Conservation (phyloP, 352 stramenopile species). For the Globisporangium nodosum region DNA sequence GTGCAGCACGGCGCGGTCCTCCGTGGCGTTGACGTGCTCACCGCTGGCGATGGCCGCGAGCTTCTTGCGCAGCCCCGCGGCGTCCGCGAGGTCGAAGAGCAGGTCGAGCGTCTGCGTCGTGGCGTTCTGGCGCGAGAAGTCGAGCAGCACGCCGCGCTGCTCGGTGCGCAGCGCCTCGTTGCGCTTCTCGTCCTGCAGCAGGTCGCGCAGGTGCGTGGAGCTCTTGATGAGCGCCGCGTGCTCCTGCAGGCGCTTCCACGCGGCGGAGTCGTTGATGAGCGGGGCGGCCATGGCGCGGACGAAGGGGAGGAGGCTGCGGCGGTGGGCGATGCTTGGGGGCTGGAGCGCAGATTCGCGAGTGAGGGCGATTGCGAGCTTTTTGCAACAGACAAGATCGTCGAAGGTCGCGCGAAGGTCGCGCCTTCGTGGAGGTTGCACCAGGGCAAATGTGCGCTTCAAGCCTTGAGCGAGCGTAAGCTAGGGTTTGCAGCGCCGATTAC, state of each 20-base stretch:
- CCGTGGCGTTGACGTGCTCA: conserved; percentile 95
- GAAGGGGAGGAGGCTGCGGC: conserved; percentile 9
- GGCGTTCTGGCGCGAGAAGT: conserved; percentile 94
- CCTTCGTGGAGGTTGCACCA: neutral
- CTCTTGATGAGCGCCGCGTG: conserved; percentile 78
- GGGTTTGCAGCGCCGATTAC: neutral
- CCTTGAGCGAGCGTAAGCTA: neutral
- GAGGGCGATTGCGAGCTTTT: neutral
- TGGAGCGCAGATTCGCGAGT: conserved; percentile 14
- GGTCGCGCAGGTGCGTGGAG: conserved; percentile 84
- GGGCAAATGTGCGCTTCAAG: too few species aligned
- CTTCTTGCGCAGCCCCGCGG: conserved; percentile 83
- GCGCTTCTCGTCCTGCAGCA: conserved; percentile 85
- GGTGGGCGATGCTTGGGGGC: conserved; percentile 17
- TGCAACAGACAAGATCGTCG: neutral
- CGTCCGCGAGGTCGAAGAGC: conserved; percentile 90
- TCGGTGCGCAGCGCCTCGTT: conserved; percentile 88
- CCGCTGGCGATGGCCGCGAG: conserved; percentile 89
- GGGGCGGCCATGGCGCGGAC: conserved; percentile 7
- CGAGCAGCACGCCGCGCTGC: conserved; percentile 91
- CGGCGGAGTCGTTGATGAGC: conserved; percentile 68
- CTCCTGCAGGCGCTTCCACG: conserved; percentile 69
- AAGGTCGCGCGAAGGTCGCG: neutral
- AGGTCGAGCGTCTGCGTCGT: conserved; percentile 86
- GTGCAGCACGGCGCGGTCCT: conserved; percentile 95